A percentile compares a stretch with the other conserved stretches of the same genome.
Conservation (phyloP, 2,329 filamentous ascomycete species). For the Ophiocordyceps sinensis region DNA sequence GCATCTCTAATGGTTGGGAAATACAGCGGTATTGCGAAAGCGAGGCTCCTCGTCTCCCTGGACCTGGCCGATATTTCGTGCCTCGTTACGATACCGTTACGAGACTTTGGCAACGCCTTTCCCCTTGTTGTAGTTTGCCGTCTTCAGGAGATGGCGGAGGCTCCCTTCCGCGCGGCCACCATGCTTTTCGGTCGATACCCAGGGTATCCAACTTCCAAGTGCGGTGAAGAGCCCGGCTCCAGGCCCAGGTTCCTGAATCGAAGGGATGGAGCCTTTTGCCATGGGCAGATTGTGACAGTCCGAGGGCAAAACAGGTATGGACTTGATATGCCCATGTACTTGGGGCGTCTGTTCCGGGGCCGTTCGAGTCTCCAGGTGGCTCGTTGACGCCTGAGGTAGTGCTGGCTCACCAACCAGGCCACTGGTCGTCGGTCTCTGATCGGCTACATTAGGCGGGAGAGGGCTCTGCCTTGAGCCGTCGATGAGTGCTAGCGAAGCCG, state of each 20-base stretch:
- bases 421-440: constrained; percentile 20
- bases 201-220: constrained; percentile 8
- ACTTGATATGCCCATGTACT: constrained; percentile 8
- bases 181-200: constrained; percentile 9
- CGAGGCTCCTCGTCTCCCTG: too few relatives aligned
- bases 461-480: constrained; percentile 20
- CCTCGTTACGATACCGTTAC: not conserved
- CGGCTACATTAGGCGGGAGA: constrained; percentile 11
- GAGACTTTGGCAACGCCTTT: constrained; percentile 14
- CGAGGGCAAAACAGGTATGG: constrained; percentile 2
- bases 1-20: too few relatives aligned
- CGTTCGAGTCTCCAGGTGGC: constrained; percentile 31
- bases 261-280: not conserved
- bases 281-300: constrained; percentile 5
- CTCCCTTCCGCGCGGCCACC: constrained; percentile 40
- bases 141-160: constrained; percentile 35
- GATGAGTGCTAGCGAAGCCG: constrained; percentile 22
- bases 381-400: constrained; percentile 40
- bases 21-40: too few relatives aligned
- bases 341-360: constrained; percentile 12
- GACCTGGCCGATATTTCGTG: not conserved
- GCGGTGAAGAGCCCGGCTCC: constrained; percentile 6
- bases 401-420: constrained; percentile 40
- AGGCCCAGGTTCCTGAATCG: not conserved
- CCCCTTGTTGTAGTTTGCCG: constrained; percentile 17